A percentile compares a stretch with the other conserved stretches of the same genome.
Conservation (phyloP, 169 alveolate species). For the Plasmodium yoelii region DNA sequence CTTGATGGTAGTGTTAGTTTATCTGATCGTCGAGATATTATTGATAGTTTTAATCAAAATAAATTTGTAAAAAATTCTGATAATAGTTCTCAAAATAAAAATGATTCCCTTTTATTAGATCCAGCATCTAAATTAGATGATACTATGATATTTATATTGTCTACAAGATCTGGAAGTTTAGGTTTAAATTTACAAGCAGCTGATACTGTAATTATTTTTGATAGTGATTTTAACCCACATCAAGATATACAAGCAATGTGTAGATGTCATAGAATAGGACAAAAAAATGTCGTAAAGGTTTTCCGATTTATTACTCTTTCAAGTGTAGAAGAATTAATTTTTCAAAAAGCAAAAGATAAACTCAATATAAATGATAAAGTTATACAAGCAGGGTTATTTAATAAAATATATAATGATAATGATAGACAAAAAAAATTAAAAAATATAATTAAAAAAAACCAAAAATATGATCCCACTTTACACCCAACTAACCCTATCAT, state of each 20-base stretch:
- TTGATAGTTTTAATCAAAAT: conserved; percentile 14
- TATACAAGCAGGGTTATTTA: conserved; percentile 94
- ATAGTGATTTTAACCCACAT: conserved; percentile 95
- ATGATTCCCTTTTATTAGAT: no score
- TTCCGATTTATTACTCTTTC: conserved; percentile 91
- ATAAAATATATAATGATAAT: conserved; percentile 76
- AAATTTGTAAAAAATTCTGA: background rate
- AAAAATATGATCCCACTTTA: conserved; percentile 6
- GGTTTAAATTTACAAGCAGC: conserved; percentile 98
- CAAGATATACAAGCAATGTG: conserved; percentile 96
- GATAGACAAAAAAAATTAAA: conserved; percentile 63
- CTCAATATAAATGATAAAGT: conserved; percentile 93
- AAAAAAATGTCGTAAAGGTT: conserved; percentile 91
- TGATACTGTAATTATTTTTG: conserved; percentile 97
- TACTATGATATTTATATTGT: conserved; percentile 83
- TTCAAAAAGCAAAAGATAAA: conserved; percentile 92
- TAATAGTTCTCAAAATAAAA: no score
- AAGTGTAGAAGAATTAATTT: conserved; percentile 92
- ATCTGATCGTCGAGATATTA: conserved; percentile 89
- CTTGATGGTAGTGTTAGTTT: conserved; percentile 97
- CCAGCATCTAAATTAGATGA: background rate
- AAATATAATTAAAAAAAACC: conserved; percentile 41
- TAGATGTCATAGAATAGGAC: conserved; percentile 94
- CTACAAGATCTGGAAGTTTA: conserved; percentile 98
- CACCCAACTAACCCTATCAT: conserved; percentile 51